A percentile compares a stretch with the other conserved stretches of the same genome.
Conservation (phyloP, 176 grass and related monocot genomes). For the Musa schizocarpa region DNA sequence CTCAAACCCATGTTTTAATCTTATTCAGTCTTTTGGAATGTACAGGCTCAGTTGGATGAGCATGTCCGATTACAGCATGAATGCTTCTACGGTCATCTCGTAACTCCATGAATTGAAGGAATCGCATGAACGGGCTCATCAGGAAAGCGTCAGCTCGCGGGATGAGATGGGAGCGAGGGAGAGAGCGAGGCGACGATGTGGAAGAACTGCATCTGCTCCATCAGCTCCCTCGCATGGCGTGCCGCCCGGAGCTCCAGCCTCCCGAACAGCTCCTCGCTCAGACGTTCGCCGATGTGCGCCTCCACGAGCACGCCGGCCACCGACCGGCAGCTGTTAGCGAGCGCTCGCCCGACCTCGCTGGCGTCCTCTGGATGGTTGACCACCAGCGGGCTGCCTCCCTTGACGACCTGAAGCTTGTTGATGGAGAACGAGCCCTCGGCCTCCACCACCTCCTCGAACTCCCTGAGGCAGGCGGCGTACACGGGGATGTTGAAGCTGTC, state of each 20-base stretch:
- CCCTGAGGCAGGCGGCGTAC: neutral
- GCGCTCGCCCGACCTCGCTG: neutral
- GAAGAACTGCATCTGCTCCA: slow-evolving; percentile 26
- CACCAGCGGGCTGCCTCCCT: neutral
- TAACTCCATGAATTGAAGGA: too few relatives aligned
- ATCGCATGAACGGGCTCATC: neutral
- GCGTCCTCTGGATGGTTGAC: neutral
- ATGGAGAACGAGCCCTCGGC: neutral
- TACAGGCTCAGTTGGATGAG: too few relatives aligned
- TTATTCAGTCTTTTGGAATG: too few relatives aligned
- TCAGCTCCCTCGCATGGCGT: slow-evolving; percentile 13
- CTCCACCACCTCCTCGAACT: neutral
- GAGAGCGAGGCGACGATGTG: slow-evolving; percentile 25
- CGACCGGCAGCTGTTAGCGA: slow-evolving; percentile 2
- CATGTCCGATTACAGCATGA: too few relatives aligned
- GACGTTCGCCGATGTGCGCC: slow-evolving; percentile 8
- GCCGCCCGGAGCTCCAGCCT: slow-evolving; percentile 16
- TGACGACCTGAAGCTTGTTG: neutral
- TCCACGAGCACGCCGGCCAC: slow-evolving; percentile 12
- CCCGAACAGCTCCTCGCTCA: slow-evolving; percentile 15
- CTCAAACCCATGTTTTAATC: too few relatives aligned
- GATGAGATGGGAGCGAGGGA: neutral
- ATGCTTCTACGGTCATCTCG: too few relatives aligned
- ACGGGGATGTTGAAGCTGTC: slow-evolving; percentile 8
- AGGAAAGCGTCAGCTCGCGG: too few relatives aligned